A percentile compares a stretch with the other conserved stretches of the same genome.
These are phyloP conservation scores for Phytophthora pini DNA, from an alignment of 352 stramenopile species.

Conservation along the genomic window DNA sequence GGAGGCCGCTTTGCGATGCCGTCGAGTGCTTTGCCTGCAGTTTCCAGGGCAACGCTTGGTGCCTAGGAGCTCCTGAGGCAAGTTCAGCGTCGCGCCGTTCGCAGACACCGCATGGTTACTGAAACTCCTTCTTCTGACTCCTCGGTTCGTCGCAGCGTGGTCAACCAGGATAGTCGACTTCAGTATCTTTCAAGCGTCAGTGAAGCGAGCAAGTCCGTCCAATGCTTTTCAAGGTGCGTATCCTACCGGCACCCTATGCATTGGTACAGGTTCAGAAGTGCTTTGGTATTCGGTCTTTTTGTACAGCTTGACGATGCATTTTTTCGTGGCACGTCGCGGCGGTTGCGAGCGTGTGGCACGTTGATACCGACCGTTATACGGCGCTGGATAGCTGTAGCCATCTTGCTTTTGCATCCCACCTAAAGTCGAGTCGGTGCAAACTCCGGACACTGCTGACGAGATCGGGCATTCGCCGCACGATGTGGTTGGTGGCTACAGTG, in stretches of 20 bases:
- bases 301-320: too few relatives aligned
- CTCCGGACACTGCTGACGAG: slow-evolving; percentile 14
- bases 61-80: slow-evolving; percentile 6
- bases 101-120: slow-evolving; percentile 19
- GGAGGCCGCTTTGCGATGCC: slow-evolving; percentile 18
- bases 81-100: slow-evolving; percentile 2
- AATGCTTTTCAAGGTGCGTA: not conserved
- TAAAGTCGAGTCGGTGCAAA: slow-evolving; percentile 6
- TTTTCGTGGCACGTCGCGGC: not conserved
- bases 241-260: not conserved
- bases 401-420: slow-evolving; percentile 8
- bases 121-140: slow-evolving; percentile 23
- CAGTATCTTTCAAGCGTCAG: not conserved
- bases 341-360: not conserved
- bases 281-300: too few relatives aligned
- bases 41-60: slow-evolving; percentile 22
- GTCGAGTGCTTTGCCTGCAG: slow-evolving; percentile 22
- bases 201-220: too few relatives aligned
- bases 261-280: too few relatives aligned
- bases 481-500: not conserved
- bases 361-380: slow-evolving; percentile 18
- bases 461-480: slow-evolving; percentile 9
- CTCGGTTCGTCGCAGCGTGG: not conserved
- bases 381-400: slow-evolving; percentile 10
- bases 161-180: not conserved